A percentile compares a stretch with the other conserved stretches of the same genome.
These are phyloP conservation scores for Colletotrichum cereale DNA, from an alignment of 2,329 filamentous ascomycete genomes.

Conservation along the genomic window DNA sequence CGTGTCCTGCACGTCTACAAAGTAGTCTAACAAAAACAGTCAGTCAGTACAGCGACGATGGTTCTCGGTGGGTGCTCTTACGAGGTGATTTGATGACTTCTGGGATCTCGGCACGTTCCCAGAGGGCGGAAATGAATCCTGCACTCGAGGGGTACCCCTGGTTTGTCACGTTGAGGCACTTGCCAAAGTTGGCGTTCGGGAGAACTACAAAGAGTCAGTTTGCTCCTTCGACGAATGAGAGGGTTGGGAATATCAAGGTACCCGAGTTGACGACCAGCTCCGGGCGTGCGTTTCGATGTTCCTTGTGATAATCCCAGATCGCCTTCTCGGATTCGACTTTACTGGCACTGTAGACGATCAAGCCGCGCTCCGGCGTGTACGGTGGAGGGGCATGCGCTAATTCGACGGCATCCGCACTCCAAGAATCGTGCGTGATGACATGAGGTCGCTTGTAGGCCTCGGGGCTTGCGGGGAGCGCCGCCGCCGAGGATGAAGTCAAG, in stretches of 20 bases:
- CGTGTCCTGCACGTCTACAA: slow-evolving; percentile 60
- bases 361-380: slow-evolving; percentile 45
- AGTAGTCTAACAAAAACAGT: slow-evolving; percentile 58
- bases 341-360: slow-evolving; percentile 52
- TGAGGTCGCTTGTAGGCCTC: slow-evolving; percentile 41
- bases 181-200: slow-evolving; percentile 46
- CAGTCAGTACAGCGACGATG: slow-evolving; percentile 44
- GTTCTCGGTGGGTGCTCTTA: slow-evolving; percentile 47
- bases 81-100: not conserved
- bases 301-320: slow-evolving; percentile 53
- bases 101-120: slow-evolving; percentile 30
- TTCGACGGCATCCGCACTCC: slow-evolving; percentile 51
- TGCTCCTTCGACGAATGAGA: slow-evolving; percentile 20
- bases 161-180: slow-evolving; percentile 31
- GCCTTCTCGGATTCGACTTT: slow-evolving; percentile 53
- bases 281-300: slow-evolving; percentile 42
- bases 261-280: slow-evolving; percentile 21
- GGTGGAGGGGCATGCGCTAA: slow-evolving; percentile 52
- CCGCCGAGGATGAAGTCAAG: slow-evolving; percentile 51
- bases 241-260: not conserved
- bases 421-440: slow-evolving; percentile 46
- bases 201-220: slow-evolving; percentile 48
- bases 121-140: slow-evolving; percentile 41
- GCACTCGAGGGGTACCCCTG: slow-evolving; percentile 44
- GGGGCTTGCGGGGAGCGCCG: slow-evolving; percentile 39